Evolutionary conservation across 2,329 filamentous ascomycete species (phyloP), one percentile per base, ranked within the genome.

Genomic region (Monilinia fructigena): DNA sequence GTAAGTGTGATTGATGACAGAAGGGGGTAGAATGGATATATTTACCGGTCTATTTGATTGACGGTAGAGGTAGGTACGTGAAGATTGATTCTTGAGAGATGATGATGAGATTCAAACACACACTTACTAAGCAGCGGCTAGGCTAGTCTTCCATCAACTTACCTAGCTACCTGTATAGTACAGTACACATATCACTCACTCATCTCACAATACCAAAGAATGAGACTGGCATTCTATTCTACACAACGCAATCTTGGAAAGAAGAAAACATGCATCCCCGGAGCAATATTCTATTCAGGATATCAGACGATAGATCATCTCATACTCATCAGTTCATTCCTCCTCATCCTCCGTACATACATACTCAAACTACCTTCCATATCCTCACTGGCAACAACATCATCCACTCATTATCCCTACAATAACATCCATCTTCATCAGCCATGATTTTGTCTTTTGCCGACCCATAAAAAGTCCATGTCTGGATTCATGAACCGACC

Each of bases 391-490:
- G 31, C 48, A 55, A 16, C 35, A n/a, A 16, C 48, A n/a, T 45
- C 42, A n/a, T 26, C 35, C 50, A n/a, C 26, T 38, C 50, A 55
- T 28, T 18, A 63, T 55, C 61, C 61, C 50, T 50, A 61, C 58
- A 50, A 20, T 28, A 61, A 7, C 58, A 50, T 50, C 23, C 58
- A 50, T 50, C 23, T 20, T 38, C 45, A 26, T 50, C 58, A 61
- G 40, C 45, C 58, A 61, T 52, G 45, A 35, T 26, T 20, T 18
- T 5, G 12, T 38, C 45, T 50, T 26, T 50, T 35, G 8, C 28
- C 10, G 58, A n/a, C 58, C 58, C 58, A 61, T 61, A 61, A 50
- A 50, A 61, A 40, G n/a, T 23, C 1, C 8, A 61, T 40, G 40
- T 52, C 58, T 61, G 42, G 42, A 60, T 48, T 48, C 56, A 48